Conservation (phyloP, 768 basidiomycete species). For the Amylocystis lapponica region DNA sequence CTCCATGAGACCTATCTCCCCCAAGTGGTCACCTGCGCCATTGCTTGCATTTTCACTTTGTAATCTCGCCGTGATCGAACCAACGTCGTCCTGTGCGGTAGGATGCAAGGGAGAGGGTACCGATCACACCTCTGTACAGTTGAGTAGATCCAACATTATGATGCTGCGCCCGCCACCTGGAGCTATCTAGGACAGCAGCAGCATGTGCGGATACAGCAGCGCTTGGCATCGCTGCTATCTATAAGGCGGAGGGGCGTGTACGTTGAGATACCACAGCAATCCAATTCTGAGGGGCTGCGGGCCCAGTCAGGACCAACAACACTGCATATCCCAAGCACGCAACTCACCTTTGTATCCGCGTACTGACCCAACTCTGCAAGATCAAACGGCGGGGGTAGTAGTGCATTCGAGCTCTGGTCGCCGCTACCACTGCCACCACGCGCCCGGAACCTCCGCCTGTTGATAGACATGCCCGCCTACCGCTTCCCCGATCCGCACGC, state of each 20-base stretch:
- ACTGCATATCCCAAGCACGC: too few species aligned
- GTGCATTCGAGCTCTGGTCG: constrained; percentile 24
- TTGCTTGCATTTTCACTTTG: constrained; percentile 42
- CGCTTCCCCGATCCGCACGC: constrained; percentile 37
- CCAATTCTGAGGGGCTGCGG: constrained; percentile 83
- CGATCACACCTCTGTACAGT: constrained; percentile 81
- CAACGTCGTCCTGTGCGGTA: constrained; percentile 78
- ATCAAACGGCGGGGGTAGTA: constrained; percentile 42
- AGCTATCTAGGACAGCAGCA: constrained; percentile 84
- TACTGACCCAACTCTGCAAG: constrained; percentile 40
- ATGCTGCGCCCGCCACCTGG: constrained; percentile 79
- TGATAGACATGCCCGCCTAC: not conserved
- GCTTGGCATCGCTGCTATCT: constrained; percentile 80
- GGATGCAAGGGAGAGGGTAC: constrained; percentile 80
- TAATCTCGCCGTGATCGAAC: constrained; percentile 70
- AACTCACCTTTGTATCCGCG: constrained; percentile 39
- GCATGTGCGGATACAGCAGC: constrained; percentile 74
- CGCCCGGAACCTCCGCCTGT: too few species aligned
- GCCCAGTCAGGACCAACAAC: too few species aligned
- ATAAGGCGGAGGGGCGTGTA: constrained; percentile 76
- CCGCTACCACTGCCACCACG: constrained; percentile 27
- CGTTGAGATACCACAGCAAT: constrained; percentile 87
- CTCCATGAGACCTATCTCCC: constrained; percentile 45
- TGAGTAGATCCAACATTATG: constrained; percentile 80
- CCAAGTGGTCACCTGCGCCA: constrained; percentile 35